Conservation (phyloP, 2,329 filamentous ascomycete genomes). For the Diaporthe sp. region DNA sequence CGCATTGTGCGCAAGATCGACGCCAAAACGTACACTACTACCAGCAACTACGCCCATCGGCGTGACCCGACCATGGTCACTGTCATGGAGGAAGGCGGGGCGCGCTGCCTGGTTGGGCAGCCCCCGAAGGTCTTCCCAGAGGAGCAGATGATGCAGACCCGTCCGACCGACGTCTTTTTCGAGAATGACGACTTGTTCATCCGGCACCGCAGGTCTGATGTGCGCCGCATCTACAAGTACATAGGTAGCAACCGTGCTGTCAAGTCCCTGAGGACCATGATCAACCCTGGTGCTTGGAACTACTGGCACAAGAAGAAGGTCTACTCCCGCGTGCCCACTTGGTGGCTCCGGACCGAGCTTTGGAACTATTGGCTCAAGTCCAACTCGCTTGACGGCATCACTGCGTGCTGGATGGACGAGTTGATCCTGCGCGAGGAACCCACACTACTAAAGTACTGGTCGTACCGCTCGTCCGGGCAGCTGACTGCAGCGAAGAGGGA, state of each 20-base stretch:
- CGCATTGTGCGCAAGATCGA: slow-evolving; percentile 45
- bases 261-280: slow-evolving; percentile 38
- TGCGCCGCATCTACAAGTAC: slow-evolving; percentile 42
- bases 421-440: slow-evolving; percentile 57
- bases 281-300: slow-evolving; percentile 41
- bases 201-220: slow-evolving; percentile 44
- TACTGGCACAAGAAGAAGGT: slow-evolving; percentile 41
- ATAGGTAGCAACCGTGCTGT: slow-evolving; percentile 33
- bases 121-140: slow-evolving; percentile 43
- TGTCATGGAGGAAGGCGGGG: slow-evolving; percentile 40
- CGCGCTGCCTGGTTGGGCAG: slow-evolving; percentile 38
- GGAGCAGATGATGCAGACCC: slow-evolving; percentile 42
- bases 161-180: slow-evolving; percentile 45
- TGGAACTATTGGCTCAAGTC: slow-evolving; percentile 61
- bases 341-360: slow-evolving; percentile 57
- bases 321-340: slow-evolving; percentile 53
- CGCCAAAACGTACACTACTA: slow-evolving; percentile 43
- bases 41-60: slow-evolving; percentile 48
- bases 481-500: slow-evolving; percentile 54
- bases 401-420: slow-evolving; percentile 62
- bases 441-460: slow-evolving; percentile 57
- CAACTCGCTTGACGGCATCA: slow-evolving; percentile 57
- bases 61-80: slow-evolving; percentile 49
- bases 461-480: slow-evolving; percentile 52
- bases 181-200: slow-evolving; percentile 49